phyloP scores from a whole-genome alignment of 768 basidiomycete genomes.

The Mycena galopus region DNA sequence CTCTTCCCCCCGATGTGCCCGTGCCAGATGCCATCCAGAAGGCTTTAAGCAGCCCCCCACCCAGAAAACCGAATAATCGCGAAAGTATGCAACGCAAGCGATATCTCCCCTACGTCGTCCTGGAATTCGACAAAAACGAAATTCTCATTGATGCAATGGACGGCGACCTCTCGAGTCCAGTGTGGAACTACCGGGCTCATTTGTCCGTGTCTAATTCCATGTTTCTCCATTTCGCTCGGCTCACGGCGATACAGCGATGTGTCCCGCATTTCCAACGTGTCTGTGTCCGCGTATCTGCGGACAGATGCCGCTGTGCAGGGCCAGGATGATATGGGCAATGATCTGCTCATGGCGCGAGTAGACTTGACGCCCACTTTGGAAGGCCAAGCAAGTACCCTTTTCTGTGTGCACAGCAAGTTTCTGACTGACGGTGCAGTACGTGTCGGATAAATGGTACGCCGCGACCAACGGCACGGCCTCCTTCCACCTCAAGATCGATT shows the following conservation, averaged over 20 bases:
- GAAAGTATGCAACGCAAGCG: slow-evolving; percentile 95
- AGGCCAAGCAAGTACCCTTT: slow-evolving; percentile 66
- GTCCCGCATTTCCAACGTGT: slow-evolving; percentile 91
- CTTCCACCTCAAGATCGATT: slow-evolving; percentile 96
- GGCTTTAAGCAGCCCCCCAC: slow-evolving; percentile 75
- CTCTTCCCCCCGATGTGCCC: slow-evolving; percentile 80
- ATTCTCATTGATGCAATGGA: slow-evolving; percentile 96
- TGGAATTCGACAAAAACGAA: slow-evolving; percentile 99
- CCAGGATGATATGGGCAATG: slow-evolving; percentile 97
- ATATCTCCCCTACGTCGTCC: slow-evolving; percentile 94
- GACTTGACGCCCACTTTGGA: slow-evolving; percentile 90
- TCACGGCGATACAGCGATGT: slow-evolving; percentile 77
- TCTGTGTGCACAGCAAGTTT: slow-evolving; percentile 5
- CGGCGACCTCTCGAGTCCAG: slow-evolving; percentile 89
- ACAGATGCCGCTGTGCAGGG: slow-evolving; percentile 79
- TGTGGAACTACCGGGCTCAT: slow-evolving; percentile 96
- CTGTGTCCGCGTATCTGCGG: slow-evolving; percentile 92
- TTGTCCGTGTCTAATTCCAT: slow-evolving; percentile 73
- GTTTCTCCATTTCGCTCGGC: background rate
- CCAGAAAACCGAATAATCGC: slow-evolving; percentile 77
- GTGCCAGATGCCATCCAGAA: slow-evolving; percentile 89
- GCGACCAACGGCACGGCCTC: slow-evolving; percentile 89
- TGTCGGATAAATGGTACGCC: slow-evolving; percentile 92
- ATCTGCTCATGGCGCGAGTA: slow-evolving; percentile 92
- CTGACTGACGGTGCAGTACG: slow-evolving; percentile 61